Evolutionary conservation across 1,284 basidiomycete genomes (phyloP), one percentile per base, ranked within the genome.

Genomic region (Irpex sp.): DNA sequence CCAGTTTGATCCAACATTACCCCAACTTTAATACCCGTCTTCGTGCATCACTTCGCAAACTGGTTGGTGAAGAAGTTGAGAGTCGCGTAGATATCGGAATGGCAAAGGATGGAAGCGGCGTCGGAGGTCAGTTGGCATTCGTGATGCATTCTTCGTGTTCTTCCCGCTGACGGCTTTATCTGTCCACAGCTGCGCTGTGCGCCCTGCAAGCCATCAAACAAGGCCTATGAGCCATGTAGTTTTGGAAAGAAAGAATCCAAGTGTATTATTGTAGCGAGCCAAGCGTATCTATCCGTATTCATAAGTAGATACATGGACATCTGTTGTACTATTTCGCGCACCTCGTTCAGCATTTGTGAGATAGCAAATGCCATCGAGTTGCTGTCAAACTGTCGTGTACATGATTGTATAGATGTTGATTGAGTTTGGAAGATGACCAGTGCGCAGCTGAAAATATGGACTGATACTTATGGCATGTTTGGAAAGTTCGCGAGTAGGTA

Each of bases 41-140:
- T 65, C 83, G 92, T 36, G 84, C 87, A 55, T 90, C 94, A 0
- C 75, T 99, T 57, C 78, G 84, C n/a, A 76, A 79, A 1, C 71
- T 98, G 37, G 83, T 98, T 9, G 95, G 97, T 5, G 81, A 86
- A 49, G 84, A 93, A 49, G 86, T 90, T 4, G 94, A 95, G 78
- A 81, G 85, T 71, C 80, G 86, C 43, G 87, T 97, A 5, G 84
- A 89, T 65, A 93, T 98, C 68, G 95, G 94, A 21, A 76, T 98
- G 69, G 97, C 97, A 4, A 98, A 97, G 78, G 97, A 99, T 72
- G 97, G 97, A 26, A 96, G 93, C 72, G 97, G 97, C 59, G 95
- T 97, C 47, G 97, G 97, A 72, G 94, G 94, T 95, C 76, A 76
- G 90, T 74, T 50, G 57, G 43, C 15, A 35, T 5, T 11, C 36